Evolutionary conservation across 164 flowering plant species (phyloP).

Genomic region (Annona cherimola): DNA sequence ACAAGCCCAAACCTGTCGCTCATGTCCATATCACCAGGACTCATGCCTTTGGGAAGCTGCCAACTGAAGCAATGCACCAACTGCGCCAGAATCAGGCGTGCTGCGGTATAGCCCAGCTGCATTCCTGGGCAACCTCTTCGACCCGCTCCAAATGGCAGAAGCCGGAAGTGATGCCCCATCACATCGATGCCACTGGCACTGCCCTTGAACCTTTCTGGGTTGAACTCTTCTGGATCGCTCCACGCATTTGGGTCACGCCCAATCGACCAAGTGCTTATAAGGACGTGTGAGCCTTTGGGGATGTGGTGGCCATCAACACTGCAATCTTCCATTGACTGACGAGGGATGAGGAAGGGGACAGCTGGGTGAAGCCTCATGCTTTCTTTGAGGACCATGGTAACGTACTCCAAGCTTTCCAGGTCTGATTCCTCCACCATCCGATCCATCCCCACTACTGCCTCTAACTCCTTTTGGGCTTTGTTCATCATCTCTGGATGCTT

Average conservation of each 20-base stretch:
- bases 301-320: slow-evolving; percentile 18
- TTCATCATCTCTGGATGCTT: slow-evolving; percentile 10
- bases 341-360: slow-evolving; percentile 28
- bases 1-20: slow-evolving; percentile 13
- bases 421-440: slow-evolving; percentile 23
- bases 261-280: slow-evolving; percentile 28
- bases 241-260: slow-evolving; percentile 28
- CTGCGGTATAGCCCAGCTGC: slow-evolving; percentile 14
- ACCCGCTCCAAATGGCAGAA: slow-evolving; percentile 23
- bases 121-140: slow-evolving; percentile 22
- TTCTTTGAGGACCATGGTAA: slow-evolving; percentile 33
- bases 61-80: slow-evolving; percentile 24
- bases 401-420: slow-evolving; percentile 19
- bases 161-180: slow-evolving; percentile 12
- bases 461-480: slow-evolving; percentile 18
- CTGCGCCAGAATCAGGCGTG: slow-evolving; percentile 13
- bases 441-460: slow-evolving; percentile 13
- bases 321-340: slow-evolving; percentile 19
- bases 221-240: slow-evolving; percentile 20
- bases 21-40: slow-evolving; percentile 18
- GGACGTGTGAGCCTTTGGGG: slow-evolving; percentile 21
- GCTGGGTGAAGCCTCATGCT: slow-evolving; percentile 31
- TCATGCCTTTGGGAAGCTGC: slow-evolving; percentile 13
- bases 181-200: slow-evolving; percentile 5
- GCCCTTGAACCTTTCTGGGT: slow-evolving; percentile 21